phyloP scores from a whole-genome alignment of 2,329 filamentous ascomycete species.

The Fusarium clavum region DNA sequence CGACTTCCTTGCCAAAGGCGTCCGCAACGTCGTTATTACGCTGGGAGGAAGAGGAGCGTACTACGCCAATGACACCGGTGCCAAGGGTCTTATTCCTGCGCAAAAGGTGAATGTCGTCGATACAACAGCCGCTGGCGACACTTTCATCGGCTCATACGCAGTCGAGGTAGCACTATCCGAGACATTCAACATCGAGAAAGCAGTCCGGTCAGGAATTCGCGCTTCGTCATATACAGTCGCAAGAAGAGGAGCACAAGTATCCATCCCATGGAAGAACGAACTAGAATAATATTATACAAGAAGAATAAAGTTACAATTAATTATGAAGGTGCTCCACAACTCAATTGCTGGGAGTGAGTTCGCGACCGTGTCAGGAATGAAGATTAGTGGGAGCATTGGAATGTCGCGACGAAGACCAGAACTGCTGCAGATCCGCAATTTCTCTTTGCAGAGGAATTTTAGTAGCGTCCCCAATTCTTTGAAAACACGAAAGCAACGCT shows the following conservation, averaged over 20 bases:
- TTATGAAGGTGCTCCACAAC: background rate
- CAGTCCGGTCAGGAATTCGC: conserved; percentile 4
- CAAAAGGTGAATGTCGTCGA: conserved; percentile 83
- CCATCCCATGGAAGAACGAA: conserved; percentile 22
- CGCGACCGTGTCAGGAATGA: background rate
- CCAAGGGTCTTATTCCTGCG: conserved; percentile 67
- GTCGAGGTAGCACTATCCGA: background rate
- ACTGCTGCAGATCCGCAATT: conserved; percentile 17
- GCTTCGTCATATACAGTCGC: conserved; percentile 18
- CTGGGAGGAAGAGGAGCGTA: conserved; percentile 82
- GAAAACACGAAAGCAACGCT: conserved; percentile 11
- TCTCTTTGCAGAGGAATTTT: conserved; percentile 11
- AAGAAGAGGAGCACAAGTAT: conserved; percentile 19
- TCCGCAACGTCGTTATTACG: conserved; percentile 83
- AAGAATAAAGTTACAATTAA: background rate
- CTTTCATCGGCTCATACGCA: conserved; percentile 92
- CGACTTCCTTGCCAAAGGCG: conserved; percentile 75
- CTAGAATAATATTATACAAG: background rate
- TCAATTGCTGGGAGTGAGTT: background rate
- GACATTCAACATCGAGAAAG: conserved; percentile 11
- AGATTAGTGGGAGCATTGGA: conserved; percentile 7
- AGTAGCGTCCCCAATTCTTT: conserved; percentile 14
- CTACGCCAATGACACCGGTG: conserved; percentile 61
- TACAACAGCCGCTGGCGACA: conserved; percentile 94
- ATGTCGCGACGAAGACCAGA: conserved; percentile 22